Evolutionary conservation across 164 flowering plant species (phyloP).

Genomic region (Magnolia sinica): DNA sequence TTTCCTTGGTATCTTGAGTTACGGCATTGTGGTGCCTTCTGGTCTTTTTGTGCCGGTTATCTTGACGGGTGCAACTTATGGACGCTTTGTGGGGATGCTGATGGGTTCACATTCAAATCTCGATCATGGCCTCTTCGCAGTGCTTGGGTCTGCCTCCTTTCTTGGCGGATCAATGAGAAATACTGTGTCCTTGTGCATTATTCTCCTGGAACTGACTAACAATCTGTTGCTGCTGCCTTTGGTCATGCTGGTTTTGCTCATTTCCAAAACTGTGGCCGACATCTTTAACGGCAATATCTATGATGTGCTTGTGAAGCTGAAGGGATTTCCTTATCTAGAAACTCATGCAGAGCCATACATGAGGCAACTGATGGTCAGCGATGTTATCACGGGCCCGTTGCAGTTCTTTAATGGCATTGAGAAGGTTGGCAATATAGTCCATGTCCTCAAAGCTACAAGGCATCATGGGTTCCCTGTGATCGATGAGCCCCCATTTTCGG

Average conservation of each 20-base stretch:
- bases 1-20: slow-evolving; percentile 70
- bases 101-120: slow-evolving; percentile 54
- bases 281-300: slow-evolving; percentile 66
- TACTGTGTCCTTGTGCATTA: slow-evolving; percentile 84
- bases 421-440: slow-evolving; percentile 69
- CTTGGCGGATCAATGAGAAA: slow-evolving; percentile 92
- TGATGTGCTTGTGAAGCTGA: slow-evolving; percentile 65
- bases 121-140: slow-evolving; percentile 80
- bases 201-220: slow-evolving; percentile 78
- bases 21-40: slow-evolving; percentile 73
- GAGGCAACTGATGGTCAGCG: slow-evolving; percentile 76
- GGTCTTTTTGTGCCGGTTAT: slow-evolving; percentile 91
- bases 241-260: slow-evolving; percentile 81
- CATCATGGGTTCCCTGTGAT: slow-evolving; percentile 92
- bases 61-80: slow-evolving; percentile 83
- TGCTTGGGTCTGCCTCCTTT: slow-evolving; percentile 86
- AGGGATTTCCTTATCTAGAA: slow-evolving; percentile 85
- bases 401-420: slow-evolving; percentile 68
- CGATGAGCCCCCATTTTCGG: slow-evolving; percentile 61
- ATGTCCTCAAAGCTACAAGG: slow-evolving; percentile 55
- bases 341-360: slow-evolving; percentile 86
- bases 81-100: slow-evolving; percentile 77
- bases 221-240: slow-evolving; percentile 75
- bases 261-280: slow-evolving; percentile 91
- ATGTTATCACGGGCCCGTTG: slow-evolving; percentile 79